These are phyloP conservation scores for Xylaria sp. DNA, from an alignment of 2,329 filamentous ascomycete genomes.

Conservation along the genomic window DNA sequence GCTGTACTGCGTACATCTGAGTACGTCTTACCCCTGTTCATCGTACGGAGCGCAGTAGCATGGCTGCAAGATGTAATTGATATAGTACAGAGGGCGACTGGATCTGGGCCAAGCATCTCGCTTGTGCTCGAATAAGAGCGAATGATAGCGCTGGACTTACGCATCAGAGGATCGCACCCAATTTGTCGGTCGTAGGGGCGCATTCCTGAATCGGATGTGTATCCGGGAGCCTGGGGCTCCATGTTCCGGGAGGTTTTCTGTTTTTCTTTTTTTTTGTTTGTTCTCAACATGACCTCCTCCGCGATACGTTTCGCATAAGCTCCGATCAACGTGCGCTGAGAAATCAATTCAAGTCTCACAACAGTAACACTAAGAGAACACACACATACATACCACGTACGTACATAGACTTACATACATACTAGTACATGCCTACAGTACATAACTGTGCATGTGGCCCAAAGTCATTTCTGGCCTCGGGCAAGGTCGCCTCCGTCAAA, in stretches of 20 bases:
- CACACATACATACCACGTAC: neutral
- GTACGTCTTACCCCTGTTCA: slow-evolving; percentile 32
- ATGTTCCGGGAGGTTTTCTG: slow-evolving; percentile 17
- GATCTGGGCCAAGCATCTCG: slow-evolving; percentile 41
- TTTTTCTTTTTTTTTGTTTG: slow-evolving; percentile 14
- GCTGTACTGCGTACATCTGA: slow-evolving; percentile 21
- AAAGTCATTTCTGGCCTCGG: neutral
- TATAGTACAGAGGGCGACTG: slow-evolving; percentile 32
- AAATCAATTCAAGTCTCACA: slow-evolving; percentile 11
- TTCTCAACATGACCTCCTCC: slow-evolving; percentile 15
- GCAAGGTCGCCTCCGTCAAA: neutral
- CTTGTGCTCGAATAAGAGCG: slow-evolving; percentile 34
- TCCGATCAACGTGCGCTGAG: slow-evolving; percentile 23
- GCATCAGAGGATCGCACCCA: slow-evolving; percentile 27
- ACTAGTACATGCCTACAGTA: slow-evolving; percentile 5
- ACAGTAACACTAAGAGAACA: slow-evolving; percentile 5
- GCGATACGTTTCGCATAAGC: slow-evolving; percentile 23
- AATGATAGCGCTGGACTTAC: slow-evolving; percentile 20
- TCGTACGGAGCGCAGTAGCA: slow-evolving; percentile 17
- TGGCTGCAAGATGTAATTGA: slow-evolving; percentile 39
- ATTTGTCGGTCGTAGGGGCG: slow-evolving; percentile 32
- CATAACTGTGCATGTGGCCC: slow-evolving; percentile 13
- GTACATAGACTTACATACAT: too few relatives aligned
- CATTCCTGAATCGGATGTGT: slow-evolving; percentile 42
- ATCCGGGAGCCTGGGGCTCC: slow-evolving; percentile 38